These are phyloP conservation scores for Acanthamoeba lenticulata DNA, from an alignment of 208 protist species.

Conservation along the genomic window DNA sequence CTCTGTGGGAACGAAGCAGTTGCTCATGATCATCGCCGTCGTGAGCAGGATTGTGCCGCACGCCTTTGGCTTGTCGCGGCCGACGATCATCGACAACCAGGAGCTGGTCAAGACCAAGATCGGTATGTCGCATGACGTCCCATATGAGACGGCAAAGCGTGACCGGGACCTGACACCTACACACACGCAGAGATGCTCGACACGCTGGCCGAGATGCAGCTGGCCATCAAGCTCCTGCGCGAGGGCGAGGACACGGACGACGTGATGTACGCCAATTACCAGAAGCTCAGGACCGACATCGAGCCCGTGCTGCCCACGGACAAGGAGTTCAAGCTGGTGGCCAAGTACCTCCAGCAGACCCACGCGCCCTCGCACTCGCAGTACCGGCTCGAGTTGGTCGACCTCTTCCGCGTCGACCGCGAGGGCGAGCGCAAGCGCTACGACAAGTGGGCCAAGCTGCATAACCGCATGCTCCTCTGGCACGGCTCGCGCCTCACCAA, in stretches of 20 bases:
- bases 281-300: conserved; percentile 13
- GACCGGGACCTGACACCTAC: not conserved
- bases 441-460: not conserved
- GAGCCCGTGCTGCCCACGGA: not conserved
- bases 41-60: conserved; percentile 48
- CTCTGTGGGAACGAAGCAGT: not conserved
- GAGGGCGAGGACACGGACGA: conserved; percentile 1
- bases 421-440: conserved; percentile 64
- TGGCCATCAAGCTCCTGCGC: conserved; percentile 46
- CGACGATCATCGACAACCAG: conserved; percentile 52
- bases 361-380: conserved; percentile 72
- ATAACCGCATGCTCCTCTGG: conserved; percentile 69
- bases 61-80: not conserved
- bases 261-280: not conserved
- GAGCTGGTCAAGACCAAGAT: conserved; percentile 74
- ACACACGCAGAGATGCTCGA: conserved; percentile 10
- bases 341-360: conserved; percentile 74
- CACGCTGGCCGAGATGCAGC: conserved; percentile 65
- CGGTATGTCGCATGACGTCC: not conserved
- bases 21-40: not conserved
- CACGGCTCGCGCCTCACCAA: conserved; percentile 77
- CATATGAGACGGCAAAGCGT: not conserved
- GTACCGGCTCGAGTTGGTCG: conserved; percentile 69
- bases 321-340: not conserved
- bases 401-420: conserved; percentile 78